Evolutionary conservation across 805 yeast genomes (phyloP), one percentile per base, ranked within the genome.

Genomic region (Wickerhamiella shivajii): DNA sequence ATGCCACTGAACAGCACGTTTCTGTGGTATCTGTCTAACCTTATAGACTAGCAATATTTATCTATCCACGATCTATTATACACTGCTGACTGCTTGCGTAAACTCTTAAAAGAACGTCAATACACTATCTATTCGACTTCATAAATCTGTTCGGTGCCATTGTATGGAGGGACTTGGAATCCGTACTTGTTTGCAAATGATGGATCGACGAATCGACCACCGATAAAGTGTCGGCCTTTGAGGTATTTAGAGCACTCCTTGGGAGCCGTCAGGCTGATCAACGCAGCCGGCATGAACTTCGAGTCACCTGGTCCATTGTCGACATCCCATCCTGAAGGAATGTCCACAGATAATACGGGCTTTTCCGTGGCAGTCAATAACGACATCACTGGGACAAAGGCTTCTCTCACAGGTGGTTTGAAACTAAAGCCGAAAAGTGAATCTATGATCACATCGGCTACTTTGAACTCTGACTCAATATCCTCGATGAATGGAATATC

Each of bases 321-420:
- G 8, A 90, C 97, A 49, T 85, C 87, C 98, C 98, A 90, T 0
- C 96, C 94, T 2, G 93, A 78, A 0, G 98, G 98, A 29, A 87
- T 71, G 53, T 90, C 98, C 2, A 90, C 79, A 0, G 92, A 70
- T 0, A 80, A 67, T 2, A 84, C 68, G 1, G 85, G 87, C 2
- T 71, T 48, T 1, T 37, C 10, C 24, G 60, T 21, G 36, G 33
- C 38, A 45, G 47, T 63, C 41, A 78, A 51, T 6, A 60, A 44
- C n/a, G 45, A 46, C 35, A 67, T 58, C 6, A 65, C 67, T 11
- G 43, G 45, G 27, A 67, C 70, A 51, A 78, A 87, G 1, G 95
- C 94, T 22, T 67, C 67, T 36, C 96, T 63, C 31, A 87, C 64
- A 0, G 94, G 93, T 1, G 96, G 93, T 39, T 71, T 67, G 61